Conservation (phyloP, 2,329 filamentous ascomycete species). For the Ilyonectria robusta region DNA sequence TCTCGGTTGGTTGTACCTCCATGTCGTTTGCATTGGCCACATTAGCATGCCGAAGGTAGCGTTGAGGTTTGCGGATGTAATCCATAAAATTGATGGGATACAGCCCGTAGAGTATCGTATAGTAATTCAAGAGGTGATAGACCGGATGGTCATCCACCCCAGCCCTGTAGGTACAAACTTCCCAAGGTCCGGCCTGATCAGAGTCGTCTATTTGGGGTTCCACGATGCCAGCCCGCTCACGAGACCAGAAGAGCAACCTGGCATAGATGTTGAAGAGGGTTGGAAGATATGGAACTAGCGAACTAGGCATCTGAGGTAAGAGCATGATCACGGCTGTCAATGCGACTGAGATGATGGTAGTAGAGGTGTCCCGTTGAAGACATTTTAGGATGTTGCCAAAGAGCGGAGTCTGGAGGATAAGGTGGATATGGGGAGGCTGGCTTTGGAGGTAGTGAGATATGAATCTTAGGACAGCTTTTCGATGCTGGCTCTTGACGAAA, state of each 20-base stretch:
- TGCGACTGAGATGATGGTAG: slow-evolving; percentile 81
- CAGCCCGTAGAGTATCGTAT: slow-evolving; percentile 85
- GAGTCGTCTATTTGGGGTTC: slow-evolving; percentile 57
- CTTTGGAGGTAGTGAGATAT: slow-evolving; percentile 81
- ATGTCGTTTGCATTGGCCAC: slow-evolving; percentile 80
- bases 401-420: slow-evolving; percentile 79
- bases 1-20: slow-evolving; percentile 83
- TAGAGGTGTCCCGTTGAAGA: slow-evolving; percentile 83
- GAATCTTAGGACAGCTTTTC: slow-evolving; percentile 75
- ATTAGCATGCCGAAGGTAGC: slow-evolving; percentile 81
- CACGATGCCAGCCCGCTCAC: slow-evolving; percentile 60
- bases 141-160: slow-evolving; percentile 74
- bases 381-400: slow-evolving; percentile 81
- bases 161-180: slow-evolving; percentile 72
- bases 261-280: slow-evolving; percentile 87
- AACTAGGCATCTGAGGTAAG: slow-evolving; percentile 83
- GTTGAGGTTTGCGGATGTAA: slow-evolving; percentile 86
- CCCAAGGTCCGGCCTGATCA: slow-evolving; percentile 67
- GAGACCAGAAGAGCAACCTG: slow-evolving; percentile 84
- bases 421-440: slow-evolving; percentile 84
- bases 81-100: slow-evolving; percentile 91
- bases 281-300: slow-evolving; percentile 77
- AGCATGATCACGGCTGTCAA: slow-evolving; percentile 86
- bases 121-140: slow-evolving; percentile 80
- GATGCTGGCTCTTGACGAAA: slow-evolving; percentile 74